These are phyloP conservation scores for Yamadazyma dushanensis DNA, from an alignment of 1,139 yeast species.

Conservation along the genomic window DNA sequence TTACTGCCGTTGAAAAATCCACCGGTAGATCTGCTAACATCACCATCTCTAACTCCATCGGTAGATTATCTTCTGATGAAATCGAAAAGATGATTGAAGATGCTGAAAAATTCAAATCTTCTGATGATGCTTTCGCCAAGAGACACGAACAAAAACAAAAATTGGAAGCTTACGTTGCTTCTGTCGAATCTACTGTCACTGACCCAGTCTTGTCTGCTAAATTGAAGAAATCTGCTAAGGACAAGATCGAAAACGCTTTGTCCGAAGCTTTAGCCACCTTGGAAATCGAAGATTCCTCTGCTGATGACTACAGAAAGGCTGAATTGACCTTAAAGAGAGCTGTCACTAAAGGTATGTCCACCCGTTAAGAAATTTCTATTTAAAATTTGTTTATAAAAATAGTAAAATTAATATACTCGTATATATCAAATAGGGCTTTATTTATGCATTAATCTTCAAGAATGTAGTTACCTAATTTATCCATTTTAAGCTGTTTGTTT, in stretches of 20 bases:
- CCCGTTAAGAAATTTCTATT: conserved; percentile 66
- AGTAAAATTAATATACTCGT: conserved; percentile 13
- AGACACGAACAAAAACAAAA: conserved; percentile 99
- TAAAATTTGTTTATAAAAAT: conserved; percentile 18
- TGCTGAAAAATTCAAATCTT: conserved; percentile 98
- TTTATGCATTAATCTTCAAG: conserved; percentile 39
- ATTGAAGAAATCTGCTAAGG: conserved; percentile 97
- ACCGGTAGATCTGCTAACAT: conserved; percentile 99
- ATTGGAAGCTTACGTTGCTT: conserved; percentile 98
- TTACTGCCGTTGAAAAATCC: conserved; percentile 98
- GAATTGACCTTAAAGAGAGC: conserved; percentile 99
- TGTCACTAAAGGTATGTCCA: conserved; percentile 98
- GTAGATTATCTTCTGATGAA: conserved; percentile 97
- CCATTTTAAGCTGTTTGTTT: conserved; percentile 65
- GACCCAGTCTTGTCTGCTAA: conserved; percentile 98
- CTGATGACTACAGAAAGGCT: conserved; percentile 99
- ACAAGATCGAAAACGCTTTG: conserved; percentile 96
- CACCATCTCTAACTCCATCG: conserved; percentile 99
- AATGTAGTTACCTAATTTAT: conserved; percentile 77
- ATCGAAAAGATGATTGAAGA: conserved; percentile 98
- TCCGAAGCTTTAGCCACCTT: conserved; percentile 98
- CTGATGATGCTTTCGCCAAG: conserved; percentile 99
- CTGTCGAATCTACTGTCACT: conserved; percentile 94
- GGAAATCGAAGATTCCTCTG: conserved; percentile 93
- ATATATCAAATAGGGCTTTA: conserved; percentile 18